These are phyloP conservation scores for Apiotrichum akiyoshidainum DNA, from an alignment of 1,284 basidiomycete species.

Conservation along the genomic window DNA sequence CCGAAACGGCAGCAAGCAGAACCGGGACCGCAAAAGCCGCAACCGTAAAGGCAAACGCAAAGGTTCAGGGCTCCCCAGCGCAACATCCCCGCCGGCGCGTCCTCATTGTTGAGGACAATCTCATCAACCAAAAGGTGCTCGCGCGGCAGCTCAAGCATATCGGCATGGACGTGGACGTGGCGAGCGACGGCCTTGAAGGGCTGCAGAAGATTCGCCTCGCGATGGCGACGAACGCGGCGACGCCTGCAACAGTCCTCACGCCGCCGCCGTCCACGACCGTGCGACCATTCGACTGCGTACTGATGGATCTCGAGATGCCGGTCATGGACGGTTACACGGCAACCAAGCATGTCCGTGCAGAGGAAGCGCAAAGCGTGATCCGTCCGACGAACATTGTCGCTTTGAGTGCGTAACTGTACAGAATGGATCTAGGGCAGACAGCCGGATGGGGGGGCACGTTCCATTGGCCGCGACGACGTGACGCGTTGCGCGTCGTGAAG, in stretches of 20 bases:
- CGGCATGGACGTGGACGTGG: conserved; percentile 34
- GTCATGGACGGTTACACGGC: conserved; percentile 20
- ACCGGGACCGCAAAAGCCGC: no score
- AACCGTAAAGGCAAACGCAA: background rate
- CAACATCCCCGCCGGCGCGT: conserved; percentile 37
- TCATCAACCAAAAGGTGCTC: conserved; percentile 49
- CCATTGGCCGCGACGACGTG: no score
- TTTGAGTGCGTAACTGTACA: conserved; percentile 3
- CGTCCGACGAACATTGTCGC: background rate
- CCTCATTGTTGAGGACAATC: conserved; percentile 42
- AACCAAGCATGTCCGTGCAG: conserved; percentile 3
- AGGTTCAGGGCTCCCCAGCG: background rate
- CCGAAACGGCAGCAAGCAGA: no score
- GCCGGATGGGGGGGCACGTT: no score
- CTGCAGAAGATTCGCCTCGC: conserved; percentile 44
- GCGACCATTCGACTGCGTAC: conserved; percentile 35
- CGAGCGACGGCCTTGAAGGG: conserved; percentile 50
- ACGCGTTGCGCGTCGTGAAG: no score
- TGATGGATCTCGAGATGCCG: conserved; percentile 50
- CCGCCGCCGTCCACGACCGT: background rate
- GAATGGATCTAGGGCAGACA: no score
- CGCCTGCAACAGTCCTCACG: background rate
- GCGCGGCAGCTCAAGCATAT: conserved; percentile 42
- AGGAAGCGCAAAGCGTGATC: background rate
- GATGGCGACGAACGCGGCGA: background rate